These are phyloP conservation scores for Ophiostoma perfectum DNA, from an alignment of 2,329 filamentous ascomycete species.

Conservation along the genomic window DNA sequence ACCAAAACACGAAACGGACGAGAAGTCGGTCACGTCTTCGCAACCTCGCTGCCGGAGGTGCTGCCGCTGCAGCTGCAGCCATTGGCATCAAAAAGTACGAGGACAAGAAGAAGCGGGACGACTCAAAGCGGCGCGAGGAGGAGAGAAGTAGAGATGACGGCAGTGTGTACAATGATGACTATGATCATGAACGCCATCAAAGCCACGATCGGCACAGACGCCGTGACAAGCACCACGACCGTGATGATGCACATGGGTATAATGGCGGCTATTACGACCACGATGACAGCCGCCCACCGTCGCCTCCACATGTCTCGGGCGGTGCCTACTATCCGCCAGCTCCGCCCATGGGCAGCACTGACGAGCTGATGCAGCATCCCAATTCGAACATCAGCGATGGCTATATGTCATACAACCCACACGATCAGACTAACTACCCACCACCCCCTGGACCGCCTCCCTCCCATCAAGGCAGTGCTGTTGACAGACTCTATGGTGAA, in stretches of 20 bases:
- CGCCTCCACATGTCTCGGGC: conserved; percentile 48
- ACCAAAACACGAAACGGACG: conserved; percentile 14
- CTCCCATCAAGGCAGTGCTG: conserved; percentile 25
- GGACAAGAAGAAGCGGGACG: conserved; percentile 39
- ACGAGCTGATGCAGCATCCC: conserved; percentile 35
- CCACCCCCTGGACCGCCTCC: conserved; percentile 36
- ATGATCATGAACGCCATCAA: conserved; percentile 19
- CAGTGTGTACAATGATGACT: conserved; percentile 10
- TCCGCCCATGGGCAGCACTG: conserved; percentile 19
- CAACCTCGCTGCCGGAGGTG: conserved; percentile 50
- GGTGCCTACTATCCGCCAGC: conserved; percentile 44
- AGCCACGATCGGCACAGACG: conserved; percentile 31
- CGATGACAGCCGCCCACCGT: conserved; percentile 34
- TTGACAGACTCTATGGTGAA: neutral
- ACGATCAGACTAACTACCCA: conserved; percentile 40
- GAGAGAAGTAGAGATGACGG: conserved; percentile 29
- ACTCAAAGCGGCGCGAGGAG: conserved; percentile 35
- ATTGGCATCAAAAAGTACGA: conserved; percentile 58
- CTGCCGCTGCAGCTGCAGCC: conserved; percentile 55
- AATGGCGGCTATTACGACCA: conserved; percentile 34
- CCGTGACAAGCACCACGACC: conserved; percentile 26
- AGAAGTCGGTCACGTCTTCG: conserved; percentile 52
- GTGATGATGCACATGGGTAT: conserved; percentile 24
- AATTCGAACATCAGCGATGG: conserved; percentile 33
- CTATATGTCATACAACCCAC: conserved; percentile 40